phyloP scores from a whole-genome alignment of 768 basidiomycete species.

The Amanita exitialis region DNA sequence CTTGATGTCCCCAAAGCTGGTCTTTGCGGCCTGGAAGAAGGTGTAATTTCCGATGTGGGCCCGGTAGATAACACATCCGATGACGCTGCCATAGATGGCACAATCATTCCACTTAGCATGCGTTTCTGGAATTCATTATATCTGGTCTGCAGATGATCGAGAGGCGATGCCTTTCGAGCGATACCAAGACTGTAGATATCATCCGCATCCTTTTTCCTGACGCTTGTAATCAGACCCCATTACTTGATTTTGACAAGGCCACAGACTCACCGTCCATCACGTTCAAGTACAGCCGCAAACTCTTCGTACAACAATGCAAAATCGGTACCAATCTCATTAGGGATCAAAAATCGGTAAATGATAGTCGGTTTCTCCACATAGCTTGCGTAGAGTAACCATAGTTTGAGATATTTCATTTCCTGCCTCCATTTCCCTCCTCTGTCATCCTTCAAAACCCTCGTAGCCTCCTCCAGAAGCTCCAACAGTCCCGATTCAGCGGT shows the following conservation, averaged over 20 bases:
- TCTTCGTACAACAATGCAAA: constrained; percentile 88
- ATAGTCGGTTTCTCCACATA: constrained; percentile 85
- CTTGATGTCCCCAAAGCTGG: constrained; percentile 5
- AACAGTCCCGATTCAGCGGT: constrained; percentile 85
- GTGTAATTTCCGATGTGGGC: constrained; percentile 31
- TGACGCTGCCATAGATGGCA: constrained; percentile 25
- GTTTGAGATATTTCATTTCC: constrained; percentile 81
- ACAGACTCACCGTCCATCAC: constrained; percentile 58
- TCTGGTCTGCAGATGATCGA: constrained; percentile 69
- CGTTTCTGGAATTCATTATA: constrained; percentile 87
- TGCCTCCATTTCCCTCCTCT: constrained; percentile 63
- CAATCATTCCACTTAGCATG: constrained; percentile 55
- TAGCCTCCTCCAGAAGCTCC: constrained; percentile 88
- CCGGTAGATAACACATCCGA: constrained; percentile 22
- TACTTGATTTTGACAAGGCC: constrained; percentile 2
- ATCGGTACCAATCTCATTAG: constrained; percentile 81
- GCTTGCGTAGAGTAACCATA: constrained; percentile 91
- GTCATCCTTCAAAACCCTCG: constrained; percentile 72
- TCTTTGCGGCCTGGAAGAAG: constrained; percentile 19
- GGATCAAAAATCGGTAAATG: constrained; percentile 84
- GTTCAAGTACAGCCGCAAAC: constrained; percentile 76
- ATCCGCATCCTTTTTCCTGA: constrained; percentile 83
- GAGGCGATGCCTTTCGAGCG: constrained; percentile 67
- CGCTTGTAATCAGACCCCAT: constrained; percentile 2
- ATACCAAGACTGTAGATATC: constrained; percentile 83